Conservation (phyloP, 2,329 filamentous ascomycete genomes). For the Aschersonia sp. region DNA sequence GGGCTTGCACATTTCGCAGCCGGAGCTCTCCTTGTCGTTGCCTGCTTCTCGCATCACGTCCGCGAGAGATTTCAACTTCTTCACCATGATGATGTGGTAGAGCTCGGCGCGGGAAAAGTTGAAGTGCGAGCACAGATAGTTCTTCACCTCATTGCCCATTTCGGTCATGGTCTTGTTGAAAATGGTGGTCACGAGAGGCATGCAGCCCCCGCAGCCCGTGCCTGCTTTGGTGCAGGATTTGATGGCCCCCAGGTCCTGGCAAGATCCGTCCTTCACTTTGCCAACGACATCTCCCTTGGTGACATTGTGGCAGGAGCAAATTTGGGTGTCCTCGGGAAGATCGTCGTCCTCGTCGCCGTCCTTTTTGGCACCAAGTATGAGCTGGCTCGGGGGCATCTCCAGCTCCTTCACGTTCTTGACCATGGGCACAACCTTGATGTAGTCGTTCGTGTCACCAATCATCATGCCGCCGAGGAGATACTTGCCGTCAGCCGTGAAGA, state of each 20-base stretch:
- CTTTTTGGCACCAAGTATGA: slow-evolving; percentile 67
- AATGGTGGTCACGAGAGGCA: slow-evolving; percentile 77
- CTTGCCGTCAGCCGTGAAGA: slow-evolving; percentile 81
- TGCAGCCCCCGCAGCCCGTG: slow-evolving; percentile 79
- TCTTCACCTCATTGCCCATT: slow-evolving; percentile 78
- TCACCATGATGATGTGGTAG: slow-evolving; percentile 80
- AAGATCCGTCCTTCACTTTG: slow-evolving; percentile 60
- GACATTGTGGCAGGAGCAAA: slow-evolving; percentile 90
- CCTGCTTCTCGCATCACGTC: slow-evolving; percentile 71
- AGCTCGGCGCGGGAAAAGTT: slow-evolving; percentile 70
- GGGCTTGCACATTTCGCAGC: slow-evolving; percentile 81
- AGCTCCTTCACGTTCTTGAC: slow-evolving; percentile 72
- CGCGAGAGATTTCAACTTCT: slow-evolving; percentile 54
- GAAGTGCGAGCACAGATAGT: slow-evolving; percentile 76
- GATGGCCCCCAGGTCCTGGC: slow-evolving; percentile 67
- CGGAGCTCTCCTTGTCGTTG: slow-evolving; percentile 54
- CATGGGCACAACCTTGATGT: slow-evolving; percentile 76
- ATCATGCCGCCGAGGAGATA: slow-evolving; percentile 93
- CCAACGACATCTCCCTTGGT: slow-evolving; percentile 67
- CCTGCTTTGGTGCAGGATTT: slow-evolving; percentile 88
- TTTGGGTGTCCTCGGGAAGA: slow-evolving; percentile 70
- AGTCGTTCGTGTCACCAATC: slow-evolving; percentile 86
- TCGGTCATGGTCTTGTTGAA: slow-evolving; percentile 79
- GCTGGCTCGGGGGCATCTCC: slow-evolving; percentile 63
- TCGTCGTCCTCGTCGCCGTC: slow-evolving; percentile 57